These are phyloP conservation scores for Lachnellula suecica DNA, from an alignment of 2,329 filamentous ascomycete species.

Conservation along the genomic window DNA sequence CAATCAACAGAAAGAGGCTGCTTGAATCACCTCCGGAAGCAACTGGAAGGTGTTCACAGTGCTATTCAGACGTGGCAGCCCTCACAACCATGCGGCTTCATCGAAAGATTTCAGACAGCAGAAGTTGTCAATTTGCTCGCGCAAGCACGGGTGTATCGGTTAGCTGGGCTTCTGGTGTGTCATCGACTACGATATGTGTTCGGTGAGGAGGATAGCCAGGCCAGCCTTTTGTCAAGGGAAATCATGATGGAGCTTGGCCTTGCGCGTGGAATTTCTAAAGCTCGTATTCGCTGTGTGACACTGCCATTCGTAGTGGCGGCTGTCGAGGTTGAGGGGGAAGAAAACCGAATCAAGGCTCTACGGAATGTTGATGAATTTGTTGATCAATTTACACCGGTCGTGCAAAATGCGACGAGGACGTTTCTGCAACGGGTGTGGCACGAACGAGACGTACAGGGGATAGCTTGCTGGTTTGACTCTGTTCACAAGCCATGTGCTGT, in stretches of 20 bases:
- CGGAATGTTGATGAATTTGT: conserved; percentile 46
- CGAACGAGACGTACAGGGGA: conserved; percentile 25
- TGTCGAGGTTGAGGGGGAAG: conserved; percentile 21
- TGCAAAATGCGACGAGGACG: conserved; percentile 24
- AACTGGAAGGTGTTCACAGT: conserved; percentile 20
- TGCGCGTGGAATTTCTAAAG: conserved; percentile 21
- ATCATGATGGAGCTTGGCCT: conserved; percentile 29
- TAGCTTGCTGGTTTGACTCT: conserved; percentile 27
- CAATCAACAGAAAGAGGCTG: conserved; percentile 12
- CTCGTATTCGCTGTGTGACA: conserved; percentile 25
- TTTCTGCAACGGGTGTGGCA: conserved; percentile 29
- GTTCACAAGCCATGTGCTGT: conserved; percentile 27
- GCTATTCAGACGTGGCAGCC: conserved; percentile 29
- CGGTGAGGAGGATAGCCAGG: conserved; percentile 24
- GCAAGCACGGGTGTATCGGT: conserved; percentile 30
- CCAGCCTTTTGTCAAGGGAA: conserved; percentile 30
- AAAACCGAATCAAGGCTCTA: conserved; percentile 18
- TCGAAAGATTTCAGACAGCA: conserved; percentile 21
- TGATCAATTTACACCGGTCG: conserved; percentile 23
- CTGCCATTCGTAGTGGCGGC: conserved; percentile 31
- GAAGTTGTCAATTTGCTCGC: conserved; percentile 29
- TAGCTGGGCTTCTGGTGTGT: conserved; percentile 26
- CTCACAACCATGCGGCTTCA: conserved; percentile 17
- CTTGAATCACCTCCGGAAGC: conserved; percentile 18
- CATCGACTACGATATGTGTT: conserved; percentile 28